Conservation (phyloP, 108 stramenopile species). For the Conticribra guillardii region DNA sequence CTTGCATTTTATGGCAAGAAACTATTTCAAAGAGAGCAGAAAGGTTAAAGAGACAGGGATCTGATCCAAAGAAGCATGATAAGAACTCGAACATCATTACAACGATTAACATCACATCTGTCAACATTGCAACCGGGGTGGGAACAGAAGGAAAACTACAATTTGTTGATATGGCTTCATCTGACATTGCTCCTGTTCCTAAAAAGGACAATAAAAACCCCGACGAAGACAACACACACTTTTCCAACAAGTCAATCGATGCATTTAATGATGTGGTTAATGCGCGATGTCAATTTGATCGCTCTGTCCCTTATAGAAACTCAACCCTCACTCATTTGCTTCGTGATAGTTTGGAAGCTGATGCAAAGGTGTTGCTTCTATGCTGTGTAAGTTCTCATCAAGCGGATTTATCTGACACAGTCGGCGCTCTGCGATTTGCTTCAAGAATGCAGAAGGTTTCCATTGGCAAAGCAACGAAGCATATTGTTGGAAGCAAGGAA, state of each 20-base stretch:
- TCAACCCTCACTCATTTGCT: slow-evolving; percentile 86
- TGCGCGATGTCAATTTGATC: slow-evolving; percentile 73
- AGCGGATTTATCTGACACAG: slow-evolving; percentile 64
- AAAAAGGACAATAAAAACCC: slow-evolving; percentile 16
- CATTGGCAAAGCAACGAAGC: slow-evolving; percentile 86
- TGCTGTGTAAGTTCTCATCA: slow-evolving; percentile 75
- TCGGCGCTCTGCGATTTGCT: slow-evolving; percentile 73
- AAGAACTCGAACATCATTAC: slow-evolving; percentile 68
- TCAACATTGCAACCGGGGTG: slow-evolving; percentile 75
- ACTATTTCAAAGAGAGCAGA: slow-evolving; percentile 48
- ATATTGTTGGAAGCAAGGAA: slow-evolving; percentile 52
- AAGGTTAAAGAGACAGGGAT: slow-evolving; percentile 57
- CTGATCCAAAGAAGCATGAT: slow-evolving; percentile 37
- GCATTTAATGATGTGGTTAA: slow-evolving; percentile 73
- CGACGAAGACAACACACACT: slow-evolving; percentile 54
- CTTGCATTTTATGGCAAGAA: slow-evolving; percentile 61
- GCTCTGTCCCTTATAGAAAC: slow-evolving; percentile 83
- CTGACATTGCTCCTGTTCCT: slow-evolving; percentile 52
- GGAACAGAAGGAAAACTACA: slow-evolving; percentile 75
- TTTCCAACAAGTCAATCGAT: slow-evolving; percentile 72
- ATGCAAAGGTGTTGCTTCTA: slow-evolving; percentile 80
- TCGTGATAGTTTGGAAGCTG: slow-evolving; percentile 80
- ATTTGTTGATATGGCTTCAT: slow-evolving; percentile 82
- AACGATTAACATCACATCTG: slow-evolving; percentile 71
- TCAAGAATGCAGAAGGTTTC: slow-evolving; percentile 59